phyloP scores from a whole-genome alignment of 148 eudicot species.

The Cornus controversa region DNA sequence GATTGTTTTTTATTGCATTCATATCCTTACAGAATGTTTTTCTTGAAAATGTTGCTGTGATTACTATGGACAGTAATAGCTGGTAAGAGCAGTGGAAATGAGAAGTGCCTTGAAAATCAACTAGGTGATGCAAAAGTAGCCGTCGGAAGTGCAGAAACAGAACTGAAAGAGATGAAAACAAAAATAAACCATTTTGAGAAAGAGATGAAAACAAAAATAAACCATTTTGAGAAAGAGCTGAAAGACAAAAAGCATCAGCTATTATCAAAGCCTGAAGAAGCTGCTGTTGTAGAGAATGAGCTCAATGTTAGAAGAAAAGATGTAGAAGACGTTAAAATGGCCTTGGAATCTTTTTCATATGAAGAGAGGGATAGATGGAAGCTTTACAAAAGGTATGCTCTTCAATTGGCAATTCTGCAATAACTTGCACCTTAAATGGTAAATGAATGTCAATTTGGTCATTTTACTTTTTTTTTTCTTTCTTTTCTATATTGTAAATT shows the following conservation, averaged over 20 bases:
- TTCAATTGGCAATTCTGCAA: background rate
- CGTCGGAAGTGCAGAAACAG: slow-evolving; percentile 83
- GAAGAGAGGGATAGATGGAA: slow-evolving; percentile 82
- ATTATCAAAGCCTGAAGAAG: slow-evolving; percentile 76
- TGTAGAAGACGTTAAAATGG: slow-evolving; percentile 58
- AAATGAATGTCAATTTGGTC: background rate
- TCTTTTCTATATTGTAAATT: background rate
- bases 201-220: too few species aligned
- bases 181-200: slow-evolving; percentile 76
- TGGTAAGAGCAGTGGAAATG: slow-evolving; percentile 89
- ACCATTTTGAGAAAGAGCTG: too few species aligned
- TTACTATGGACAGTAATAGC: slow-evolving; percentile 60
- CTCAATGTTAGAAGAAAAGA: slow-evolving; percentile 56
- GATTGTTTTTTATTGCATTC: background rate
- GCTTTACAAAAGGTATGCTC: slow-evolving; percentile 61
- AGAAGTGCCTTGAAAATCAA: slow-evolving; percentile 96
- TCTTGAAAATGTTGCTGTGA: background rate
- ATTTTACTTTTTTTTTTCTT: background rate
- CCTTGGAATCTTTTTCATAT: slow-evolving; percentile 65
- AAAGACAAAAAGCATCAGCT: slow-evolving; percentile 69
- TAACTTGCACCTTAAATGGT: background rate
- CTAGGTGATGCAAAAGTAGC: slow-evolving; percentile 90
- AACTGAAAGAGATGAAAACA: slow-evolving; percentile 82
- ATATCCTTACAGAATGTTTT: background rate
- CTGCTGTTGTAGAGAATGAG: slow-evolving; percentile 75